Percentiles rank a stretch among this genome's conserved stretches.
These are phyloP conservation scores for Rhodotorula diobovata DNA, from an alignment of 768 basidiomycete species.

Conservation along the genomic window DNA sequence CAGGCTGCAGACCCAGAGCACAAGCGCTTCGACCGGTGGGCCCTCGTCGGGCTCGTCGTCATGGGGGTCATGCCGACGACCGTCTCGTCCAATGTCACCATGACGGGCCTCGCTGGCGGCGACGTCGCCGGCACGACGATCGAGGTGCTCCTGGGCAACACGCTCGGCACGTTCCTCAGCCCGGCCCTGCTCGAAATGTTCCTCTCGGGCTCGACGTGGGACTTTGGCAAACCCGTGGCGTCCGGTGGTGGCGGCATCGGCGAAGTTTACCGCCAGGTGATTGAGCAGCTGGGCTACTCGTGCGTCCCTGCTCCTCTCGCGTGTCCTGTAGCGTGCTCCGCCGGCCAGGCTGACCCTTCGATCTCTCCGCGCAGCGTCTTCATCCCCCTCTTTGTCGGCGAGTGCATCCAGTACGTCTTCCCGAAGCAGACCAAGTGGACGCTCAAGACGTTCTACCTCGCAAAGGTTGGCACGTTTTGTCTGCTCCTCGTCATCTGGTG, in stretches of 20 bases:
- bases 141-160: constrained; percentile 44
- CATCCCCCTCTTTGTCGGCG: constrained; percentile 45
- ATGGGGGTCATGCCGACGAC: constrained; percentile 29
- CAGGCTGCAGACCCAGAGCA: constrained; percentile 39
- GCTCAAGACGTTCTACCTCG: constrained; percentile 36
- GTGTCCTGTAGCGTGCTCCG: constrained; percentile 31
- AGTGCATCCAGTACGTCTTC: constrained; percentile 42
- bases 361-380: constrained; percentile 32
- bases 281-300: constrained; percentile 40
- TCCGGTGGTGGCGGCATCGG: constrained; percentile 32
- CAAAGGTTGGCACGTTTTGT: constrained; percentile 43
- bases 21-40: constrained; percentile 38
- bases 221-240: constrained; percentile 39
- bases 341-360: not conserved
- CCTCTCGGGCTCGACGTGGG: constrained; percentile 6
- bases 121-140: constrained; percentile 45
- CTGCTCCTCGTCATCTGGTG: constrained; percentile 45
- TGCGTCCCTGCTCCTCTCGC: not conserved
- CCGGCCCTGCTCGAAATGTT: constrained; percentile 43
- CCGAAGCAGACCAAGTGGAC: constrained; percentile 41
- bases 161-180: constrained; percentile 46
- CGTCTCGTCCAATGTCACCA: constrained; percentile 44
- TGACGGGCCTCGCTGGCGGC: constrained; percentile 46
- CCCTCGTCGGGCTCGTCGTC: constrained; percentile 44
- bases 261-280: constrained; percentile 41